phyloP scores from a whole-genome alignment of 129 eudicot genomes.

The Helianthus annuus region HanXRQr2.0-SUNRISE NC_035444.2:75180173-75180672 shows the following conservation, averaged over 20 bases:
- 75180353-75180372: constrained; percentile 56
- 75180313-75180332: constrained; percentile 79
- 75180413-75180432: constrained; percentile 64
- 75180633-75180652: constrained; percentile 68
- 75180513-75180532: constrained; percentile 50
- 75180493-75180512: constrained; percentile 75
- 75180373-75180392: constrained; percentile 54
- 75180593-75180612: constrained; percentile 58
- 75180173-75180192: constrained; percentile 73
- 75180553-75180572: constrained; percentile 74
- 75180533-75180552: constrained; percentile 68
- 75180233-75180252: constrained; percentile 71
- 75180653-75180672: constrained; percentile 68
- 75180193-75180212: constrained; percentile 69
- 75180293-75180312: constrained; percentile 69
- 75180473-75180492: constrained; percentile 59
- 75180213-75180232: constrained; percentile 47
- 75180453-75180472: constrained; percentile 48
- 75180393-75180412: constrained; percentile 64
- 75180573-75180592: constrained; percentile 43
- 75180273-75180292: constrained; percentile 53
- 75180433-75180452: constrained; percentile 80
- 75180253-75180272: constrained; percentile 64
- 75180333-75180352: constrained; percentile 58
- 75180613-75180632: constrained; percentile 55